phyloP scores from a whole-genome alignment of 371 early-diverging fungal genomes.

The Mucor mucedo region DNA sequence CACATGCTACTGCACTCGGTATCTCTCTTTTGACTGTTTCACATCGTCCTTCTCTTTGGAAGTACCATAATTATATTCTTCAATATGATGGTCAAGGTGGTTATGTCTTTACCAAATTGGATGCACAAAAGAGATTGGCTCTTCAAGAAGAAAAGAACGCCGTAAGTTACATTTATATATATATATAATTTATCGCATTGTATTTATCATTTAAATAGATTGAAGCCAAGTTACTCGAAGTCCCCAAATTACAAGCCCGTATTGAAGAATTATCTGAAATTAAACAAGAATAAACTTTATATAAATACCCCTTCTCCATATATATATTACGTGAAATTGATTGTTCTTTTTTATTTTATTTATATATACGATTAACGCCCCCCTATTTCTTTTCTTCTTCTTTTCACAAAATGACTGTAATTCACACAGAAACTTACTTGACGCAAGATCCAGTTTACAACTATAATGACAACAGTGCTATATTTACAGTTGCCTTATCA shows the following conservation, averaged over 20 bases:
- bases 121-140: conserved; percentile 86
- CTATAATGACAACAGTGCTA: background rate
- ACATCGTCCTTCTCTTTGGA: conserved; percentile 86
- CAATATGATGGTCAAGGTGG: conserved; percentile 92
- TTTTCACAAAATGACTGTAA: conserved; percentile 22
- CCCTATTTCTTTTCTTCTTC: background rate
- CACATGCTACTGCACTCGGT: conserved; percentile 80
- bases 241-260: conserved; percentile 73
- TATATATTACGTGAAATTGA: background rate
- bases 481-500: conserved; percentile 20
- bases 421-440: conserved; percentile 24
- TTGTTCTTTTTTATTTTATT: background rate
- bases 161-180: conserved; percentile 37
- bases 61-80: conserved; percentile 85
- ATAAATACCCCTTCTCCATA: background rate
- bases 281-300: conserved; percentile 18
- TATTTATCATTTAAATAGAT: conserved; percentile 37
- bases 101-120: conserved; percentile 84
- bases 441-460: conserved; percentile 18
- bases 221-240: conserved; percentile 73
- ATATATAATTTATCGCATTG: background rate
- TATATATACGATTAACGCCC: background rate
- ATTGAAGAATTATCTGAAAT: conserved; percentile 62
- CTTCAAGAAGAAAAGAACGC: conserved; percentile 74
- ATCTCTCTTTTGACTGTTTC: conserved; percentile 90